Percentiles rank a stretch among this genome's conserved stretches.
phyloP scores from a whole-genome alignment of 2,329 filamentous ascomycete species.

The Colletotrichum liaoningense region DNA sequence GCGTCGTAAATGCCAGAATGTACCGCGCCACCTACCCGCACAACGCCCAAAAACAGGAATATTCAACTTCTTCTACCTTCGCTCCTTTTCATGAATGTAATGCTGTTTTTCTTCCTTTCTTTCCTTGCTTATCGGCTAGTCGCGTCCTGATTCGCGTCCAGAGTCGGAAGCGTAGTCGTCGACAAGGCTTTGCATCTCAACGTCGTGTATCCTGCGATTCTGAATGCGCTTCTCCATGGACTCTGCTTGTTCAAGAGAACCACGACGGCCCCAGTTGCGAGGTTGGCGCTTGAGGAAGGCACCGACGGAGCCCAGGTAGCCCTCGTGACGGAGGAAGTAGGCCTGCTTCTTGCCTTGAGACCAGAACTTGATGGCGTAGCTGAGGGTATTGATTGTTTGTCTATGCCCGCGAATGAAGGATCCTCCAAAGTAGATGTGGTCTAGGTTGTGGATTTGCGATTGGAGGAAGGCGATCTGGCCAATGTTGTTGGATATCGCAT shows the following conservation, averaged over 20 bases:
- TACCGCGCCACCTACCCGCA: conserved; percentile 5
- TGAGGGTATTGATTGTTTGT: conserved; percentile 97
- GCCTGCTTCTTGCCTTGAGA: conserved; percentile 93
- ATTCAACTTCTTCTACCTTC: background rate
- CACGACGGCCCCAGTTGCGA: conserved; percentile 87
- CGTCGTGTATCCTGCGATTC: conserved; percentile 20
- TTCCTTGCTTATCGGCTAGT: background rate
- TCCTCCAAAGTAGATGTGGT: conserved; percentile 96
- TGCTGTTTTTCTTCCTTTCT: background rate
- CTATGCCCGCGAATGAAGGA: conserved; percentile 96
- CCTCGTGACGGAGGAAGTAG: conserved; percentile 95
- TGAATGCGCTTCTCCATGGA: conserved; percentile 21
- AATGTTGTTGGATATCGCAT: conserved; percentile 97
- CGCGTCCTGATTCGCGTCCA: conserved; percentile 22
- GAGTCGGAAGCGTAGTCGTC: conserved; percentile 36
- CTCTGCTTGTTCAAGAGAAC: conserved; percentile 72
- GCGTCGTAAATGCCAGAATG: conserved; percentile 18
- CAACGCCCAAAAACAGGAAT: conserved; percentile 20
- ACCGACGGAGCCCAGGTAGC: conserved; percentile 92
- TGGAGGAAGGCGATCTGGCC: conserved; percentile 98
- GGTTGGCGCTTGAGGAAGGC: conserved; percentile 94
- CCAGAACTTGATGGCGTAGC: conserved; percentile 98
- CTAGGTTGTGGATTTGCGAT: conserved; percentile 90
- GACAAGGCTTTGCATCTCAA: conserved; percentile 36
- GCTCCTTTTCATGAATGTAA: background rate